Evolutionary conservation across 1,139 yeast genomes (phyloP).

Genomic region (Saccharomycopsis hybrid): DNA sequence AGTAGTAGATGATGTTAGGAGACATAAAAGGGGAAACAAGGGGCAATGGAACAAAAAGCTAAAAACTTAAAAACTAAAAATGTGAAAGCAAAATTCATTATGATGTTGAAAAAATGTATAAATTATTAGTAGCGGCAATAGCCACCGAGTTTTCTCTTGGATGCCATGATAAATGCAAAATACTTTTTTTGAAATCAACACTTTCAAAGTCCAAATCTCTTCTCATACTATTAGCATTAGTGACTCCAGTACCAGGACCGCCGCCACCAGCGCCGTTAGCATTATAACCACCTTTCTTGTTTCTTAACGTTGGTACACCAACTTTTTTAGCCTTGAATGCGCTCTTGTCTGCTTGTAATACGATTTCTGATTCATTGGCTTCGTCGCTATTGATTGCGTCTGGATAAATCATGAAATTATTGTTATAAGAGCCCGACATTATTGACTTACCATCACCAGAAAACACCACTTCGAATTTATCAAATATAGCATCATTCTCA

Average conservation of each 20-base stretch:
- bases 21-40: background rate
- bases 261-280: conserved; percentile 19
- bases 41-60: background rate
- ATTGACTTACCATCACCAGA: conserved; percentile 89
- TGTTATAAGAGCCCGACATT: conserved; percentile 97
- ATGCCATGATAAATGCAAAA: conserved; percentile 97
- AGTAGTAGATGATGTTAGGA: background rate
- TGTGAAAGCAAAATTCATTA: background rate
- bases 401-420: conserved; percentile 95
- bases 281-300: conserved; percentile 18
- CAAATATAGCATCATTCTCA: conserved; percentile 97
- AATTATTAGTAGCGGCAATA: conserved; percentile 95
- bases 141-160: conserved; percentile 96
- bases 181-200: conserved; percentile 91
- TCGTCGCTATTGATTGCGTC: conserved; percentile 45
- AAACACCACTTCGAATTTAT: conserved; percentile 94
- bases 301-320: conserved; percentile 32
- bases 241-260: conserved; percentile 29
- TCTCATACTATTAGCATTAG: conserved; percentile 31
- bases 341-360: conserved; percentile 94
- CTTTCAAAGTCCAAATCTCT: conserved; percentile 67
- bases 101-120: conserved; percentile 64
- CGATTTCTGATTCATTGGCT: conserved; percentile 43
- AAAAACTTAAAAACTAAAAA: background rate
- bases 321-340: conserved; percentile 83